A percentile compares a stretch with the other conserved stretches of the same genome.
These are phyloP conservation scores for Chrysoporthe puriensis DNA, from an alignment of 2,329 filamentous ascomycete species.

Conservation along the genomic window DNA sequence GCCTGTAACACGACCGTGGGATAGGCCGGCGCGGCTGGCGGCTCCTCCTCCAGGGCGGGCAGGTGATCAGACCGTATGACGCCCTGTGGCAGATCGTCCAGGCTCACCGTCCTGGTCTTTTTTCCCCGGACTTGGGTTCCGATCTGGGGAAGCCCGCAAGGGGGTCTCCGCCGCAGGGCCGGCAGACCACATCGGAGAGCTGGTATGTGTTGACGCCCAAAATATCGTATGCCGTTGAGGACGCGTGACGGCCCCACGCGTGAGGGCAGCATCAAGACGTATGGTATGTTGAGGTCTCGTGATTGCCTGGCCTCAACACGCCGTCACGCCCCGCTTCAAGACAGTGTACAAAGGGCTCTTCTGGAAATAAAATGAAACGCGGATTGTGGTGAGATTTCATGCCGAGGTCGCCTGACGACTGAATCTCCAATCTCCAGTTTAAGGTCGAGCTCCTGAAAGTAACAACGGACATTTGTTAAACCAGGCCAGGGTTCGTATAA, in stretches of 20 bases:
- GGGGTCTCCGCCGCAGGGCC: constrained; percentile 9
- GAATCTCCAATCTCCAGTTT: background rate
- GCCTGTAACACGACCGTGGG: constrained; percentile 90
- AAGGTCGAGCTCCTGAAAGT: background rate
- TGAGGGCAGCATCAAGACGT: constrained; percentile 21
- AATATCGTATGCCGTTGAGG: constrained; percentile 12
- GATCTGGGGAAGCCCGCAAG: constrained; percentile 9
- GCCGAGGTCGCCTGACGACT: constrained; percentile 4
- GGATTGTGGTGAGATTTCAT: constrained; percentile 1
- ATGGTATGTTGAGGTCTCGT: background rate
- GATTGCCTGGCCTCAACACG: background rate
- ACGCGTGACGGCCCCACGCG: constrained; percentile 25
- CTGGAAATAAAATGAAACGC: background rate
- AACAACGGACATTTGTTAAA: background rate
- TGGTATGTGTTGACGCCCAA: constrained; percentile 2
- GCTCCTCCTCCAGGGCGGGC: constrained; percentile 43
- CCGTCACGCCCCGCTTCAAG: background rate
- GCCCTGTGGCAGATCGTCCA: constrained; percentile 63
- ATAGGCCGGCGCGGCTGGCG: constrained; percentile 61
- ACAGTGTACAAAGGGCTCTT: background rate
- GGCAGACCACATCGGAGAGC: constrained; percentile 21
- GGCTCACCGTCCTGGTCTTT: constrained; percentile 58
- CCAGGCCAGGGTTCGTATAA: background rate
- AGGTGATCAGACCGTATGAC: constrained; percentile 44
- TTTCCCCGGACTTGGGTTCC: constrained; percentile 49